These are phyloP conservation scores for Malania oleifera DNA, from an alignment of 164 flowering plant genomes.

Conservation along the genomic window DNA sequence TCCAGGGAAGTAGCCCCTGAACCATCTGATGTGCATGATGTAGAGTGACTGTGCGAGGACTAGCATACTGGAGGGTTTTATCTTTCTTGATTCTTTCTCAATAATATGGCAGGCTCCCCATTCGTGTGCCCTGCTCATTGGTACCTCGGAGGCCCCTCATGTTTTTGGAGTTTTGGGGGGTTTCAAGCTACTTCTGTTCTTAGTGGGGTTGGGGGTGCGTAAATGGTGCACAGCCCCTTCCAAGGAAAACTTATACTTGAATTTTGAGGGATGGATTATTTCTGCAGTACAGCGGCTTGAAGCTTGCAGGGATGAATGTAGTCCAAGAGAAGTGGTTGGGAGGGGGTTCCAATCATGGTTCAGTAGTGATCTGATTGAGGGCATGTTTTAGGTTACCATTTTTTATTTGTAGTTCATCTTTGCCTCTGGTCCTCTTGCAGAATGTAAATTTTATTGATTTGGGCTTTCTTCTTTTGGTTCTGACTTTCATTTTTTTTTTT, in stretches of 20 bases:
- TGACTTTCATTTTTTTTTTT: background rate
- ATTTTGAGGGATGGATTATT: too few relatives aligned
- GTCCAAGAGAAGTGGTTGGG: background rate
- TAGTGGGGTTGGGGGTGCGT: slow-evolving; percentile 14
- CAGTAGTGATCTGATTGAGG: slow-evolving; percentile 11
- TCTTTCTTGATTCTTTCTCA: slow-evolving; percentile 4
- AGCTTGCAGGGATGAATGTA: background rate
- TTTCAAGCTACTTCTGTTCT: slow-evolving; percentile 5
- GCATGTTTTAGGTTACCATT: slow-evolving; percentile 22
- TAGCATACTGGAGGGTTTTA: background rate
- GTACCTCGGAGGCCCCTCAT: slow-evolving; percentile 6
- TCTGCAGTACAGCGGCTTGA: too few relatives aligned
- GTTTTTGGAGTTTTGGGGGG: background rate
- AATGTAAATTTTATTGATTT: slow-evolving; percentile 36
- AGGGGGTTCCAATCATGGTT: slow-evolving; percentile 13
- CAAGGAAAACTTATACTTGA: too few relatives aligned
- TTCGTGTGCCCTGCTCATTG: slow-evolving; percentile 22
- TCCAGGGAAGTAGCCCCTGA: background rate
- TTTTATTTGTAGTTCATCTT: slow-evolving; percentile 27
- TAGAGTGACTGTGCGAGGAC: background rate
- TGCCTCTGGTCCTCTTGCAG: slow-evolving; percentile 12
- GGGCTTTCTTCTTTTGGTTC: background rate
- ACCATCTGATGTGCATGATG: background rate
- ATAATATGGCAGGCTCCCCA: slow-evolving; percentile 21
- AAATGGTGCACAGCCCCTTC: too few relatives aligned